These are phyloP conservation scores for Phellopilus nigrolimitatus DNA, from an alignment of 1,284 basidiomycete species.

Conservation along the genomic window DNA sequence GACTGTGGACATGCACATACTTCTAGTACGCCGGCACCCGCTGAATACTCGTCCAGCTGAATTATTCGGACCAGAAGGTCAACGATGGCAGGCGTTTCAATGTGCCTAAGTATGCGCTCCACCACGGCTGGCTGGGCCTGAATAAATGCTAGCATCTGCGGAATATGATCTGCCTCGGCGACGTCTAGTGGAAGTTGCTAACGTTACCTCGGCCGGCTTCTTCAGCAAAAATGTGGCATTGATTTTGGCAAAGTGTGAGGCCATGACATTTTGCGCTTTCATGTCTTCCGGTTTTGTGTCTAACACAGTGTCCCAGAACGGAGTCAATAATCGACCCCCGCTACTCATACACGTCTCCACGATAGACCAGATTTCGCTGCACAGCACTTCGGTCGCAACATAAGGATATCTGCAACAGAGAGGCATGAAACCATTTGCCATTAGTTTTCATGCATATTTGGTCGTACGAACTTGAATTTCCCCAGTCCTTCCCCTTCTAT, in stretches of 20 bases:
- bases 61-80: slow-evolving; percentile 92
- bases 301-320: slow-evolving; percentile 93
- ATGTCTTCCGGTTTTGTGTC: slow-evolving; percentile 75
- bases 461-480: slow-evolving; percentile 67
- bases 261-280: slow-evolving; percentile 70
- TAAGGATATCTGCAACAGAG: slow-evolving; percentile 76
- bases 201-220: slow-evolving; percentile 81
- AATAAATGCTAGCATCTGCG: slow-evolving; percentile 90
- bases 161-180: slow-evolving; percentile 28
- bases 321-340: slow-evolving; percentile 63
- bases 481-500: slow-evolving; percentile 75
- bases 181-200: slow-evolving; percentile 23
- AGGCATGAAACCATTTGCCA: neutral
- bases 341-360: slow-evolving; percentile 84
- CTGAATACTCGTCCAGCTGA: slow-evolving; percentile 86
- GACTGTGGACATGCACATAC: slow-evolving; percentile 46
- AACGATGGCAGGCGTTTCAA: slow-evolving; percentile 88
- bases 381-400: slow-evolving; percentile 92
- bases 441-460: neutral
- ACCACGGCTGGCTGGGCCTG: slow-evolving; percentile 80
- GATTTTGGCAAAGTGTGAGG: slow-evolving; percentile 85
- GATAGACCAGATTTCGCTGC: slow-evolving; percentile 93
- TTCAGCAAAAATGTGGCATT: slow-evolving; percentile 83
- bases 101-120: slow-evolving; percentile 78
- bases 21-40: slow-evolving; percentile 79